Evolutionary conservation across 1,284 basidiomycete species (phyloP), one percentile per base, ranked within the genome.

Genomic region (Trichosporon ovoides): DNA sequence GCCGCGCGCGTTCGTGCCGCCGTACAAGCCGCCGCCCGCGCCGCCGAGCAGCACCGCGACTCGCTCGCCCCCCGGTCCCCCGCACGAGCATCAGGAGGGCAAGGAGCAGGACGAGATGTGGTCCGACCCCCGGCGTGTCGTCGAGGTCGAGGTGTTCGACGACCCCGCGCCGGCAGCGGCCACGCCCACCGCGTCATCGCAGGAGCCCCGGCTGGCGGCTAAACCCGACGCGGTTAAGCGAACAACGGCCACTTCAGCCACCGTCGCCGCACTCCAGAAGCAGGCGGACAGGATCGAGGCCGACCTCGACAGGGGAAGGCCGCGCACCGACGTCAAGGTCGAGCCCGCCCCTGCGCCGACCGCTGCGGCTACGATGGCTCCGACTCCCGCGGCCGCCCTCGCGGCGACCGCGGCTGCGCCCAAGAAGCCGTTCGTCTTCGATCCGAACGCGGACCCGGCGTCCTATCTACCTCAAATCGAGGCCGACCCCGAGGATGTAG

Each of bases 401-500:
- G 53, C 53, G 7, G 20, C 36, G 9, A 31, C 55, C 12, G 31
- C 24, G 46, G 20, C 37, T 31, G 22, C 40, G 38, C 18, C n/a
- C 4, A 46, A 22, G 48, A 50, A 40, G 38, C 53, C 49, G 3
- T 50, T 36, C 33, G 43, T 48, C 49, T 19, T 51, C 33, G 53
- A 20, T 14, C 20, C 31, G n/a, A 35, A n/a, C n/a, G 34, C 24
- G 38, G 56, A 57, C 50, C 50, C 55, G 3, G 33, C 31, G 10
- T 20, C 53, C n/a, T 38, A 38, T 20, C 56, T 61, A 9, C 60
- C 60, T 10, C 34, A 38, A 4, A 55, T 61, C 49, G 52, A 58
- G 19, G n/a, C 20, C 13, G 58, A 58, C 34, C 33, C 51, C 10
- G 60, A 60, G 24, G 61, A 73, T 24, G 43, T 48, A 31, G 28